Base-by-base conservation (phyloP, 768 basidiomycete species). In the Suillus tomentosus region DNA sequence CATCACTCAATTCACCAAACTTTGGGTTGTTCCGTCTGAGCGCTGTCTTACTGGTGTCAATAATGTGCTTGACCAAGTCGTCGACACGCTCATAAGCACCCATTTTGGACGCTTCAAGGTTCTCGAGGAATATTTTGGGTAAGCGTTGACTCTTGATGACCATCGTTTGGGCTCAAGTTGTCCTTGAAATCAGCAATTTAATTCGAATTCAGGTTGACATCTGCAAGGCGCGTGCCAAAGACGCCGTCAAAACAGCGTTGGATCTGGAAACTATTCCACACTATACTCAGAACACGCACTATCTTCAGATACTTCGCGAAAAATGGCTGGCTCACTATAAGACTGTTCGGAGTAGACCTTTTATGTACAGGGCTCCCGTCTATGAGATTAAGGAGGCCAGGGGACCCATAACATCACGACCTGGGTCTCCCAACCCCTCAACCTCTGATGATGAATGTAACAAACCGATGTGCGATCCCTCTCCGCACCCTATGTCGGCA, bases 91-190 rank as follows among this genome's bases (percentile, higher is more conserved):
- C 10, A 65, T 80, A 36, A 63, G 72, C 8, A 62, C 65, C 3
- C 76, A 78, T 59, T 87, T 85, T 63, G 77, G 77, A 5, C 75
- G 77, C 11, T 85, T 82, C 61, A 72, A 63, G 15, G 47, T 68
- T 11, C 76, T 85, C 1, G 70, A 77, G 47, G 62, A 66, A 6
- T 64, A 74, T 60, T 66, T 84, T 34, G 74, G 68, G 83, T 84
- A 63, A 10, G 76, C 73, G 13, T 39, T 37, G 70, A 13, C 9
- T 14, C 14, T 11, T 55, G 14, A 45, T 72, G 0, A 9, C 60
- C 0, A 54, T 24, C 9, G 37, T 17, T 14, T 15, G 7, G 37
- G 63, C 5, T 78, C 39, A 40, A 63, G 34, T 3, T 19, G 27
- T 17, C 62, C 24, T 42, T 56, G 22, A 24, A 1, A 24, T 17